Conservation (phyloP, 2,329 filamentous ascomycete genomes). For the Aaosphaeria arxii region DNA sequence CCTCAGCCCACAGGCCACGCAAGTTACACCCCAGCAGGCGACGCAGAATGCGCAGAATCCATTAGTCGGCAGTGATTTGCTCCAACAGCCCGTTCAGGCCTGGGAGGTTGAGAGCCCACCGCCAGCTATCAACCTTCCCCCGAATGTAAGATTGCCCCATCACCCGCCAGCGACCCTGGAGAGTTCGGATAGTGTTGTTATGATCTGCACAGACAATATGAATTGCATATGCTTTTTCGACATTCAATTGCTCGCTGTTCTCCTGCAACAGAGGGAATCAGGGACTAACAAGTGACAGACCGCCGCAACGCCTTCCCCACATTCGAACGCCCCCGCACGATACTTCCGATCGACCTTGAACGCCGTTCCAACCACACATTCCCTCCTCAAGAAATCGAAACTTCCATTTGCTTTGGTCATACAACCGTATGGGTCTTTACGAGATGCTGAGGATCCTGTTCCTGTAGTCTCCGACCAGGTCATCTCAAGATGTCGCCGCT, state of each 20-base stretch:
- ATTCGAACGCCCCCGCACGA: constrained; percentile 88
- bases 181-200: neutral
- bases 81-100: constrained; percentile 52
- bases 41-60: neutral
- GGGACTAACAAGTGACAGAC: constrained; percentile 25
- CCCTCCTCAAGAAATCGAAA: constrained; percentile 89
- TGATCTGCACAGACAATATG: no score
- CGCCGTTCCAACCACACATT: constrained; percentile 87
- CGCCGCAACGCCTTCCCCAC: constrained; percentile 85
- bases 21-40: constrained; percentile 10
- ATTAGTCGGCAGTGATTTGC: constrained; percentile 2
- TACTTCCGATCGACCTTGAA: constrained; percentile 96
- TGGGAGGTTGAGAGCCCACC: constrained; percentile 86
- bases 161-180: constrained; percentile 25
- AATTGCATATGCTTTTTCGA: no score
- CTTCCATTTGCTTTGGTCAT: constrained; percentile 74
- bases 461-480: constrained; percentile 95
- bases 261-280: no score
- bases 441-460: constrained; percentile 87
- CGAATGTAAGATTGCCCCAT: constrained; percentile 69
- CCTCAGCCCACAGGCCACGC: constrained; percentile 49
- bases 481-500: constrained; percentile 93
- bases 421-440: constrained; percentile 88
- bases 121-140: constrained; percentile 83
- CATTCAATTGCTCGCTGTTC: no score